Evolutionary conservation across 805 yeast species (phyloP), one percentile per base, ranked within the genome.

Genomic region (Isabelozyma pseudorhagii): DNA sequence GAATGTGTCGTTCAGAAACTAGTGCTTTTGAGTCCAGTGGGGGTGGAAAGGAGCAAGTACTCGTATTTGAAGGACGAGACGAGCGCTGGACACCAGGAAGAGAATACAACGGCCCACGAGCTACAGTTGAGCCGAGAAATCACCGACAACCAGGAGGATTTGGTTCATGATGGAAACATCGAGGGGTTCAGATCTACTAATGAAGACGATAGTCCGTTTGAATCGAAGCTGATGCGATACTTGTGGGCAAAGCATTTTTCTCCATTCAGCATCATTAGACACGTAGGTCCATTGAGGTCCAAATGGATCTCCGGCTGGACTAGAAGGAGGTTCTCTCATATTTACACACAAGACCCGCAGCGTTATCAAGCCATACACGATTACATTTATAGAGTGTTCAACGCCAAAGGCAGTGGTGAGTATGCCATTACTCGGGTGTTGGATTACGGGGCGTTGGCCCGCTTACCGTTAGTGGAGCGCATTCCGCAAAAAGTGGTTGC

Each of bases 341-440:
- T 67, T 25, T 67, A 69, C 56, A 50, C 57, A 29, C 42, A 61
- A 34, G 64, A 74, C 52, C 71, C 67, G 2, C 47, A 56, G 34
- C 61, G 63, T 44, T 72, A 65, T 51, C 63, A 73, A 54, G 68
- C 68, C 53, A 60, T 83, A 47, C 87, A 82, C 57, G 73, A 72
- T 47, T 85, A 84, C 58, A 73, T 81, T 18, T 79, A 82, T 55
- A 70, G 80, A 51, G 66, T 75, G 1, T 80, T 83, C 59, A 74
- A 75, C 48, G 81, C 75, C 0, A 77, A 71, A 50, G 87, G 84
- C 0, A 80, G 85, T 25, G 90, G 89, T 0, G 89, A 84, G 59
- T 80, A 70, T 59, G 85, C 84, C 2, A 67, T 84, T 42, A 82
- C 88, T 0, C 71, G 87, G 54, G 54, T 84, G 0, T 67, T 84